phyloP scores from a whole-genome alignment of 257 asterid species.

The Salvia splendens region DNA sequence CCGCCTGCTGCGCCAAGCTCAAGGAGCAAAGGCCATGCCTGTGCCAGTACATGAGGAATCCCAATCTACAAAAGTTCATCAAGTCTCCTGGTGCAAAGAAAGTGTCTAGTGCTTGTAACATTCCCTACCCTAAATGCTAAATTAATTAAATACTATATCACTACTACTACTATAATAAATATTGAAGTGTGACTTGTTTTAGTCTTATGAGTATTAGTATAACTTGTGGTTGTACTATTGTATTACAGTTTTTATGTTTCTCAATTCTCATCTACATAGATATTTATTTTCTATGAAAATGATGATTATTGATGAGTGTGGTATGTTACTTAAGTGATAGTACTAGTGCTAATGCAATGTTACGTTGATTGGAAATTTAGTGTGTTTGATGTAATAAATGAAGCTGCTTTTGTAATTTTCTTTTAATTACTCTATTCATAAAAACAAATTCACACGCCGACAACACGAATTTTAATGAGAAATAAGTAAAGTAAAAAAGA shows the following conservation, averaged over 20 bases:
- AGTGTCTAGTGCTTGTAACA: conserved; percentile 59
- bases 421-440: background rate
- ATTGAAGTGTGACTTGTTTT: background rate
- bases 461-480: too few species aligned
- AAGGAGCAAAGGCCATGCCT: conserved; percentile 82
- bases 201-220: background rate
- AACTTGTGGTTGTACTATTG: background rate
- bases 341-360: conserved; percentile 16
- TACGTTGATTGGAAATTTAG: conserved; percentile 24
- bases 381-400: conserved; percentile 23
- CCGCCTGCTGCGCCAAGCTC: conserved; percentile 61
- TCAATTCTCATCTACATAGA: background rate
- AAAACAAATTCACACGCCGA: too few species aligned
- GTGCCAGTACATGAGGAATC: conserved; percentile 72
- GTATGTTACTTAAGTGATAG: background rate
- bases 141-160: background rate
- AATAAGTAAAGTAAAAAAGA: too few species aligned
- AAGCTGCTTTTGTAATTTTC: background rate
- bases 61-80: conserved; percentile 66
- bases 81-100: conserved; percentile 78
- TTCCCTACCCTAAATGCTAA: conserved; percentile 65
- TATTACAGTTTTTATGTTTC: background rate
- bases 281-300: background rate
- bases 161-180: background rate
- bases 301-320: background rate